Conservation (phyloP, 768 basidiomycete species). For the Roridomyces roridus region DNA sequence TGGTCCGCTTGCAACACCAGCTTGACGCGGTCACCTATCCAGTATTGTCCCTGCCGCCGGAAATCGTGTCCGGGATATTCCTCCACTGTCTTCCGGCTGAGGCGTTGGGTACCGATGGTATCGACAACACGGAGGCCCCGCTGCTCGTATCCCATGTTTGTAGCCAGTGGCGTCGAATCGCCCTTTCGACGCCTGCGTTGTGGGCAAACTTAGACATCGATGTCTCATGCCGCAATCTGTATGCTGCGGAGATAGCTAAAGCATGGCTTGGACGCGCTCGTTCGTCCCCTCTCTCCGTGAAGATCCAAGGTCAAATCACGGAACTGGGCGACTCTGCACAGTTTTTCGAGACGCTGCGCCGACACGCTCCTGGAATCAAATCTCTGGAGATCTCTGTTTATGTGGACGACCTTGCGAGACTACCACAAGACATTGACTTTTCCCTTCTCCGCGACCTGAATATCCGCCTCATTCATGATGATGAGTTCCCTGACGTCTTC, state of each 20-base stretch:
- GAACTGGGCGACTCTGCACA: background rate
- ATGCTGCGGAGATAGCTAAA: background rate
- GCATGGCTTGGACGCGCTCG: constrained; percentile 1
- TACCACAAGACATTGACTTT: background rate
- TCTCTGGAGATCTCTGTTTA: background rate
- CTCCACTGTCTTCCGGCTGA: background rate
- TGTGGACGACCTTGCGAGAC: background rate
- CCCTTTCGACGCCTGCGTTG: constrained; percentile 5
- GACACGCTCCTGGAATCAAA: background rate
- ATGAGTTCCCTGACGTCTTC: background rate
- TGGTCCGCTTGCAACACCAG: too few relatives aligned
- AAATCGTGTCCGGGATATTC: constrained; percentile 17
- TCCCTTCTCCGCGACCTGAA: background rate
- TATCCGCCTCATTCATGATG: background rate
- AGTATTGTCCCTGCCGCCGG: constrained; percentile 3
- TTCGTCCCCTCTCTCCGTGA: background rate
- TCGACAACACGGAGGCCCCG: background rate
- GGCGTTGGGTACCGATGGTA: background rate
- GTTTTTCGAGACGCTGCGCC: background rate
- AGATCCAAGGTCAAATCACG: background rate
- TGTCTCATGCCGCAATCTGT: too few relatives aligned
- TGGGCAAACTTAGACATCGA: constrained; percentile 1
- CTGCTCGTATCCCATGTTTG: constrained; percentile 4
- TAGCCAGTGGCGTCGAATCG: constrained; percentile 6
- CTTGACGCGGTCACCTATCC: constrained; percentile 10